Evolutionary conservation across 345 rosid species (phyloP).

Genomic region (Rhodamnia argentea): DNA sequence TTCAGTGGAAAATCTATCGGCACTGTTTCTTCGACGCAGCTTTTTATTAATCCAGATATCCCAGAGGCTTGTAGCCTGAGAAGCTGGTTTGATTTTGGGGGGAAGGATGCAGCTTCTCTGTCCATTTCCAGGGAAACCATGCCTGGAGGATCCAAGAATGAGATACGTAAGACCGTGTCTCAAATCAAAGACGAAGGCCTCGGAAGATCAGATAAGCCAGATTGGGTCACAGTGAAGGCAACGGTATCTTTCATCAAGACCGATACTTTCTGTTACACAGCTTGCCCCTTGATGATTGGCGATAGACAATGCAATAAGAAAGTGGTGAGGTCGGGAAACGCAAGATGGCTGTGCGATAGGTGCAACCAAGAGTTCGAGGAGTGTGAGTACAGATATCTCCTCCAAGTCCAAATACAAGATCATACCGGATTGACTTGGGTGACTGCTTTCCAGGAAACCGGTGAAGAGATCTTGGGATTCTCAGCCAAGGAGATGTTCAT

Average conservation of each 20-base stretch:
- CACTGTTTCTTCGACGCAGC: slow-evolving; percentile 74
- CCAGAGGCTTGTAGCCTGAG: slow-evolving; percentile 54
- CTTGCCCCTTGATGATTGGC: slow-evolving; percentile 84
- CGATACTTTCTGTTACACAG: slow-evolving; percentile 78
- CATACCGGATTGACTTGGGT: slow-evolving; percentile 76
- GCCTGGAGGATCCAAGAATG: slow-evolving; percentile 46
- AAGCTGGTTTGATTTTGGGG: slow-evolving; percentile 75
- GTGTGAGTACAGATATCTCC: slow-evolving; percentile 84
- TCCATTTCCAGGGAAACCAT: slow-evolving; percentile 69
- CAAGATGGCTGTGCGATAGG: slow-evolving; percentile 73
- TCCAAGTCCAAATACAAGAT: slow-evolving; percentile 87
- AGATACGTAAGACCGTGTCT: slow-evolving; percentile 53
- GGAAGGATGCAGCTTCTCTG: slow-evolving; percentile 39
- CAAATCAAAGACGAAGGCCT: slow-evolving; percentile 90
- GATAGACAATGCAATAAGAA: slow-evolving; percentile 82
- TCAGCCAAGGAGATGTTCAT: slow-evolving; percentile 57
- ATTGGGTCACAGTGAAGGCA: slow-evolving; percentile 74
- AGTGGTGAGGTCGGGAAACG: slow-evolving; percentile 43
- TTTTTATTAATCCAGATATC: slow-evolving; percentile 71
- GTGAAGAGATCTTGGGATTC: slow-evolving; percentile 73
- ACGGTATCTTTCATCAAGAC: slow-evolving; percentile 60
- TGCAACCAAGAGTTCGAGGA: slow-evolving; percentile 83
- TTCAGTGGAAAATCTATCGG: slow-evolving; percentile 83
- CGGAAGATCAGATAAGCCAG: slow-evolving; percentile 84
- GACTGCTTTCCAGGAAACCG: slow-evolving; percentile 82